phyloP scores from a whole-genome alignment of 2,329 filamentous ascomycete genomes.

The Purpureocillium lavendulum region DNA sequence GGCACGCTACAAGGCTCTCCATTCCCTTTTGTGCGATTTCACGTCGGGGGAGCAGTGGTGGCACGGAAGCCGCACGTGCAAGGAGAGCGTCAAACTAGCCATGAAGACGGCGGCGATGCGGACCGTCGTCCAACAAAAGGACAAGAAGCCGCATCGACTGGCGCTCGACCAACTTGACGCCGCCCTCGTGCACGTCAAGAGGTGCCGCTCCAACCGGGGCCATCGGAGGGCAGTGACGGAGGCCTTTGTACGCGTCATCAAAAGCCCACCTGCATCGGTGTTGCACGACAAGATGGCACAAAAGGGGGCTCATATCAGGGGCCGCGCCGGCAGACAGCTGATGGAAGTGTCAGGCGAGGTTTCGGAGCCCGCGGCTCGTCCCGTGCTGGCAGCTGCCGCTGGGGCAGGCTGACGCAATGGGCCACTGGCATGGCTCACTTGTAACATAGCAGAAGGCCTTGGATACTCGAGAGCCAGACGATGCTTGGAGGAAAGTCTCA shows the following conservation, averaged over 20 bases:
- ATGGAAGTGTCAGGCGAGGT: background rate
- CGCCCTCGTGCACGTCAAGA: conserved; percentile 15
- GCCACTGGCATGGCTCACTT: too few relatives aligned
- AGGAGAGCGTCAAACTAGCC: conserved; percentile 27
- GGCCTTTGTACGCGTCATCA: conserved; percentile 10
- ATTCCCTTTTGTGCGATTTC: conserved; percentile 21
- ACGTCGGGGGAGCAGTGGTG: conserved; percentile 22
- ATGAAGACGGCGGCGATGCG: conserved; percentile 24
- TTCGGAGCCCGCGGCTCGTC: background rate
- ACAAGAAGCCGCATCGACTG: conserved; percentile 12
- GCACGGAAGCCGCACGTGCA: conserved; percentile 27
- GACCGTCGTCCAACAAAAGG: conserved; percentile 6
- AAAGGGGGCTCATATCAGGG: background rate
- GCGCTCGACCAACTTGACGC: conserved; percentile 14
- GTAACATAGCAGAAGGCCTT: too few relatives aligned
- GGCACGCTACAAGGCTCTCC: conserved; percentile 20
- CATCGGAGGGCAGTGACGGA: conserved; percentile 12
- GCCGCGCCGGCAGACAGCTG: background rate
- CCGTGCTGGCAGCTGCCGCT: background rate
- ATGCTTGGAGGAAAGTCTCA: too few relatives aligned
- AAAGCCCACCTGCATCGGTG: background rate
- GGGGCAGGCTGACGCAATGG: conserved; percentile 1
- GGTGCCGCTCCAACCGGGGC: conserved; percentile 10
- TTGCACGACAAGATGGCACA: background rate
- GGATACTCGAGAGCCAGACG: too few relatives aligned